phyloP scores from a whole-genome alignment of 176 grass and related monocot genomes.

The Rhipidocladum racemiflorum region DNA sequence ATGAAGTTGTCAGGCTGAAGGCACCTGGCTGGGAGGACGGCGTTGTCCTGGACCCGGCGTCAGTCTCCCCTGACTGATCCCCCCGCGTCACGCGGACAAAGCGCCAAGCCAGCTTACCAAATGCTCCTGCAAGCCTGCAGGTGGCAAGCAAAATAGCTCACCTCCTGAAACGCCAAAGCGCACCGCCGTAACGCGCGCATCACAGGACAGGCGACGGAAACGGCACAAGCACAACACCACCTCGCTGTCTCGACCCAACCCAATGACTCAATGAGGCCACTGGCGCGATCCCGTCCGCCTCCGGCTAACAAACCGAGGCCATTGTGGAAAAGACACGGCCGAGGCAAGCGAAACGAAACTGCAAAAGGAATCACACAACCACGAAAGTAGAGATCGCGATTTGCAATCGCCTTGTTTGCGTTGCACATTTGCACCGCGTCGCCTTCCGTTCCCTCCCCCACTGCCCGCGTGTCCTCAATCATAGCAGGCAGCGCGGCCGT shows the following conservation, averaged over 20 bases:
- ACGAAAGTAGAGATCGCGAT: no score
- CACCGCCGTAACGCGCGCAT: neutral
- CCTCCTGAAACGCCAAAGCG: slow-evolving; percentile 12
- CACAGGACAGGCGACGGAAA: slow-evolving; percentile 17
- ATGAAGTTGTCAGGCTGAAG: neutral
- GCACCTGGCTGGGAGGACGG: neutral
- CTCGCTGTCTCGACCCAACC: no score
- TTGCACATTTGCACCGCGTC: slow-evolving; percentile 22
- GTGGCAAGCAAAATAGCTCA: neutral
- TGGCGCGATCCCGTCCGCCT: neutral
- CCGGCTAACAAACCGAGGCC: no score
- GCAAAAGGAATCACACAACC: no score
- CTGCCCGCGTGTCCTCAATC: slow-evolving; percentile 18
- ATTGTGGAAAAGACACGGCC: no score
- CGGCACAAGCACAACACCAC: neutral
- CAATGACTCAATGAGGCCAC: no score
- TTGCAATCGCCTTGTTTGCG: slow-evolving; percentile 9
- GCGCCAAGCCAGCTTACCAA: neutral
- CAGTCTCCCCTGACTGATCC: neutral
- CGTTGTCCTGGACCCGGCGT: no score
- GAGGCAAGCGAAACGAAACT: no score
- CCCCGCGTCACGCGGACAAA: neutral
- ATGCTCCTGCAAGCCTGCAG: neutral
- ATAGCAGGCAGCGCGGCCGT: slow-evolving; percentile 36
- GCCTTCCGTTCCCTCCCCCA: slow-evolving; percentile 23